Evolutionary conservation across 345 rosid genomes (phyloP).

Genomic region (Gossypium mustelinum): DNA sequence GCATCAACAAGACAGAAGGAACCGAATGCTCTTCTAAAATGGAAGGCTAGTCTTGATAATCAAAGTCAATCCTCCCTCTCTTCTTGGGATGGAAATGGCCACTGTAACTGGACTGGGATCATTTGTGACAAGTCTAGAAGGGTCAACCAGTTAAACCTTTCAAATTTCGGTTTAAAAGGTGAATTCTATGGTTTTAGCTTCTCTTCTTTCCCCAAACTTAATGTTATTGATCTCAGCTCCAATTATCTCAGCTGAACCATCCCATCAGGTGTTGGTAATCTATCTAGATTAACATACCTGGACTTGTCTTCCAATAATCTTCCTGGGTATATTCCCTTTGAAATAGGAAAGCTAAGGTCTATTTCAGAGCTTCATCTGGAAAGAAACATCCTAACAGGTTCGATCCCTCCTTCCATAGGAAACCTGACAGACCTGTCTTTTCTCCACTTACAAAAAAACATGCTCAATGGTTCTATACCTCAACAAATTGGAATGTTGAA

Average conservation of each 20-base stretch:
- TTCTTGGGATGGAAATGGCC: not conserved
- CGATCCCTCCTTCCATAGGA: not conserved
- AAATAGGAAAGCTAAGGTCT: not conserved
- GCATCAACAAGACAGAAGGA: not conserved
- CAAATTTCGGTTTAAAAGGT: not conserved
- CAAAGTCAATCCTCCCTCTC: not conserved
- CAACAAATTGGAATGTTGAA: not conserved
- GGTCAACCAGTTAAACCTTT: not conserved
- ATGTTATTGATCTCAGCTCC: not conserved
- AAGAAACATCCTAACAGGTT: not conserved
- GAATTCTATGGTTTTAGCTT: not conserved
- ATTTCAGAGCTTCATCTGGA: not conserved
- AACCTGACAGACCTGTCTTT: not conserved
- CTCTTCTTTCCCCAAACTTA: constrained; percentile 5
- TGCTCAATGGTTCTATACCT: not conserved
- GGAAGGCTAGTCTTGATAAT: constrained; percentile 6
- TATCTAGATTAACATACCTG: not conserved
- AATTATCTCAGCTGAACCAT: constrained; percentile 3
- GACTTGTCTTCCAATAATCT: not conserved
- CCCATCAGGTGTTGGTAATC: not conserved
- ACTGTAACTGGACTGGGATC: constrained; percentile 10
- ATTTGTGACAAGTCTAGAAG: not conserved
- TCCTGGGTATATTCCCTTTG: not conserved
- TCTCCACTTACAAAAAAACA: not conserved
- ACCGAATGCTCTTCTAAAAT: not conserved